Percentiles rank a stretch among this genome's conserved stretches.
These are phyloP conservation scores for Leccinum uliginosum DNA, from an alignment of 768 basidiomycete species.

Conservation along the genomic window DNA sequence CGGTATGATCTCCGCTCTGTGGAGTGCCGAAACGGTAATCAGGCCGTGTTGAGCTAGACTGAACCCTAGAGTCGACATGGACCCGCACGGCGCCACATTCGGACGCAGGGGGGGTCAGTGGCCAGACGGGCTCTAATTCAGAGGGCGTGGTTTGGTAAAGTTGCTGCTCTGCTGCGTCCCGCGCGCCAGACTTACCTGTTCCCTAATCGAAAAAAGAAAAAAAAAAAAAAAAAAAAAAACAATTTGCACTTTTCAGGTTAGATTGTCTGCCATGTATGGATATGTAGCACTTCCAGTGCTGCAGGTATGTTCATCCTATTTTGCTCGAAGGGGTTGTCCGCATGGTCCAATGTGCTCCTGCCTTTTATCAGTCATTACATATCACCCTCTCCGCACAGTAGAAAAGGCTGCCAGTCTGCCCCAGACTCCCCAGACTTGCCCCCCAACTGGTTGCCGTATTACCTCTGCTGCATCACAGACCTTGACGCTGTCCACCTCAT, in stretches of 20 bases:
- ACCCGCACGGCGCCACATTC: conserved; percentile 3
- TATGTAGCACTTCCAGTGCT: conserved; percentile 7
- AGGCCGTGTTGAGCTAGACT: background rate
- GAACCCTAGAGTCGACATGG: conserved; percentile 8
- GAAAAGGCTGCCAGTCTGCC: conserved; percentile 17
- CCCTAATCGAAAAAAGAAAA: conserved; percentile 14
- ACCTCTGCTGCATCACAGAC: background rate
- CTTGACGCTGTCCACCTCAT: background rate
- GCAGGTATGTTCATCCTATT: conserved; percentile 14
- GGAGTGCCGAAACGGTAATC: background rate
- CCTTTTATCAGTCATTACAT: conserved; percentile 13
- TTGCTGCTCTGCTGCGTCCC: conserved; percentile 6
- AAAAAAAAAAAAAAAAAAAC: background rate
- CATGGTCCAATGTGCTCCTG: conserved; percentile 19
- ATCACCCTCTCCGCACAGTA: conserved; percentile 9
- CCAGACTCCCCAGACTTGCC: conserved; percentile 1
- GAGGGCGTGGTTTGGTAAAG: conserved; percentile 27
- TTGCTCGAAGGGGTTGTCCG: conserved; percentile 19
- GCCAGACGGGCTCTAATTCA: conserved; percentile 7
- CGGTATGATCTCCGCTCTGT: conserved; percentile 8
- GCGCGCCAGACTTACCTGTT: conserved; percentile 14
- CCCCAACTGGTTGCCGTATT: background rate
- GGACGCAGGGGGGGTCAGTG: background rate
- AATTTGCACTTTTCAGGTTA: conserved; percentile 34
- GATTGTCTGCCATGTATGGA: conserved; percentile 27